Base-by-base conservation (phyloP, 176 grass and related monocot species). In the Eragrostis nindensis region DNA sequence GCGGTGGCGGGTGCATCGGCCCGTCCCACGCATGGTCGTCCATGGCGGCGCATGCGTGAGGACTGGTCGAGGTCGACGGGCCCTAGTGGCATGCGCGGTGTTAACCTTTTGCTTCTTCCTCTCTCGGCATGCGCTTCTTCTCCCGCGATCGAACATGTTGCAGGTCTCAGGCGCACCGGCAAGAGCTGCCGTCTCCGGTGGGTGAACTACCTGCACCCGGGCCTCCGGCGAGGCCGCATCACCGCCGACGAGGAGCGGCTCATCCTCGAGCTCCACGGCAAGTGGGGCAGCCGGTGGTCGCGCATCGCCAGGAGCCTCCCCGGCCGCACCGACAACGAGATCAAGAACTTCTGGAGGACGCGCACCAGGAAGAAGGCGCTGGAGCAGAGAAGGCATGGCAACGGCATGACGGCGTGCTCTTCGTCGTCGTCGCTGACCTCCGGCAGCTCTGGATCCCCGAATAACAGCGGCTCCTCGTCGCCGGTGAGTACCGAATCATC, bases 271-370 rank as follows among this genome's bases (percentile, higher is more conserved):
- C 92, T 97, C 80, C 90, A 97, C 77, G 74, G 76, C 2, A 77
- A 90, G 88, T 97, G 92, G 92, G 95, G 95, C 1, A 90, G 87
- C 43, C 72, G 95, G 49, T 98, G 95, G 95, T 95, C 95, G 2
- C 80, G 92, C 17, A 95, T 98, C 78, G 95, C 95, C 13, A 85
- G 90, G 44, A 93, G 77, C 78, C 75, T 98, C 3, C 95, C 92
- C 5, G 95, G 95, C 5, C 95, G 95, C 70, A 98, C 95, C 1
- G 95, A 98, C 86, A 98, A 98, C 65, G 95, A 98, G 92, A 98
- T 98, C 80, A 98, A 98, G 95, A 98, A 98, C 79, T 98, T 89
- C 88, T 98, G 92, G 95, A 87, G 95, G 84, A 98, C 95, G 2
- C 88, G 90, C 61, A 89, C 83, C 78, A 76, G 95, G 77, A 95